These are phyloP conservation scores for Candida fluviatilis DNA, from an alignment of 805 yeast genomes.

Conservation along the genomic window DNA sequence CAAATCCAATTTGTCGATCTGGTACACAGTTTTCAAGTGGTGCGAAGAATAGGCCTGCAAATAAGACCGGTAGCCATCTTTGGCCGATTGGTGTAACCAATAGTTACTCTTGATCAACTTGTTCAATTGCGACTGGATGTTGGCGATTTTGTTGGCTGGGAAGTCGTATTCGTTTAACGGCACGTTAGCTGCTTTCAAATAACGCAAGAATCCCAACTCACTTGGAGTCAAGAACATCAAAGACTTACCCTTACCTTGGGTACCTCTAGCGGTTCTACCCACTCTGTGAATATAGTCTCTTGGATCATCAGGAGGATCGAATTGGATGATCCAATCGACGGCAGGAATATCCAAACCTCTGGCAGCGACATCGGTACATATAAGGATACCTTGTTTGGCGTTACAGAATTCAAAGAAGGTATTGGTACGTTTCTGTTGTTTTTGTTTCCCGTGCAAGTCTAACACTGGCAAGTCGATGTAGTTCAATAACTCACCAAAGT, in stretches of 20 bases:
- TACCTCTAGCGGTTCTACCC: constrained; percentile 97
- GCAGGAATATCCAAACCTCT: constrained; percentile 98
- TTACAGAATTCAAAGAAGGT: constrained; percentile 98
- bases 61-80: constrained; percentile 95
- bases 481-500: constrained; percentile 89
- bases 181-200: constrained; percentile 93
- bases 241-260: constrained; percentile 85
- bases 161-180: constrained; percentile 97
- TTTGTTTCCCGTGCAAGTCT: constrained; percentile 96
- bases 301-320: constrained; percentile 99
- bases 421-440: constrained; percentile 97
- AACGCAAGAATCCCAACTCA: constrained; percentile 91
- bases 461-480: constrained; percentile 96
- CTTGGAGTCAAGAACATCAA: constrained; percentile 92
- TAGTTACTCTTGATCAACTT: constrained; percentile 88
- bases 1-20: constrained; percentile 89
- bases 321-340: constrained; percentile 98
- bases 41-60: constrained; percentile 97
- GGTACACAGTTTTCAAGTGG: constrained; percentile 92
- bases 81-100: constrained; percentile 92
- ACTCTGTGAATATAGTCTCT: constrained; percentile 98
- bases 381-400: constrained; percentile 87
- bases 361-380: constrained; percentile 99
- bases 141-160: constrained; percentile 90
- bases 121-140: constrained; percentile 90